phyloP scores from a whole-genome alignment of 148 eudicot species.

The Vaccinium macrocarpon region DNA sequence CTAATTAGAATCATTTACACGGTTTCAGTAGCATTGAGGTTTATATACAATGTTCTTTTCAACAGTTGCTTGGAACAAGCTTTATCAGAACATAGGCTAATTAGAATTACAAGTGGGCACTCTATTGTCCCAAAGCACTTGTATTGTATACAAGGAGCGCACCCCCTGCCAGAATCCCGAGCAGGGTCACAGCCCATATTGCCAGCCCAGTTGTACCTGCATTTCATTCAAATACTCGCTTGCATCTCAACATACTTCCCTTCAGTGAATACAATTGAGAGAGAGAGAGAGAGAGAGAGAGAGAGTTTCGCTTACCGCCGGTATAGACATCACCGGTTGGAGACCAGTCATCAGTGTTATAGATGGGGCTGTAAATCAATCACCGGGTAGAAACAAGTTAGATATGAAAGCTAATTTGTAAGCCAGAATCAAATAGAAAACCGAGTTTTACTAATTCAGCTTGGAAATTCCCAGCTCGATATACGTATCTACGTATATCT shows the following conservation, averaged over 20 bases:
- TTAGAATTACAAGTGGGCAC: neutral
- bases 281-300: neutral
- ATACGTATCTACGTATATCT: neutral
- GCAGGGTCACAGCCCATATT: slow-evolving; percentile 84
- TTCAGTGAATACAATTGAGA: neutral
- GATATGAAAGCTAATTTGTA: neutral
- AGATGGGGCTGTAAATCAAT: slow-evolving; percentile 70
- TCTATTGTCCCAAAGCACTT: slow-evolving; percentile 73
- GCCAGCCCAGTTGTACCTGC: slow-evolving; percentile 76
- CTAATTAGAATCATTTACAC: neutral
- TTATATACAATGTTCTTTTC: neutral
- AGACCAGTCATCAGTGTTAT: slow-evolving; percentile 67
- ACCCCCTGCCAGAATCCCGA: slow-evolving; percentile 85
- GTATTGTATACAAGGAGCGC: slow-evolving; percentile 93
- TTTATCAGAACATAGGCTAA: neutral
- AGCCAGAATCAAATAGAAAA: neutral
- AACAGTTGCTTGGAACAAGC: slow-evolving; percentile 8
- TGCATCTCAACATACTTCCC: neutral
- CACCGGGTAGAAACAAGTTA: neutral
- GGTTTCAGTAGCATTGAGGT: neutral
- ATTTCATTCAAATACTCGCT: neutral
- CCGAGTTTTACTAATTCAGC: neutral
- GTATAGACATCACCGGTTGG: slow-evolving; percentile 75
- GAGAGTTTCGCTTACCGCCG: slow-evolving; percentile 50
- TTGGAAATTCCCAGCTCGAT: neutral